These are phyloP conservation scores for Rubroboletus satanas DNA, from an alignment of 768 basidiomycete species.

Conservation along the genomic window DNA sequence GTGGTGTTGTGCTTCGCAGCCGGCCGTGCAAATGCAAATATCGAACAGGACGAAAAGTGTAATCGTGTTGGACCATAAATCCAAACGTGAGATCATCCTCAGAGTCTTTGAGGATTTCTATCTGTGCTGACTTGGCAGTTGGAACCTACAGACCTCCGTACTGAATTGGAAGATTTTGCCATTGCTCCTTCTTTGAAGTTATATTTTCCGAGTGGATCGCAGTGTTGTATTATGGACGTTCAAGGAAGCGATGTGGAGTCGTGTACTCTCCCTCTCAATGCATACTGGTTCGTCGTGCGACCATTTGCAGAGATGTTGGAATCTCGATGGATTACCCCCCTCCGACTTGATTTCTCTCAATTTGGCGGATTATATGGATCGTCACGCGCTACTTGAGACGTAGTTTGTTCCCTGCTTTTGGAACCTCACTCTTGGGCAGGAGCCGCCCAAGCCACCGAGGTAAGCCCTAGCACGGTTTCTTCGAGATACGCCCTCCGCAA, in stretches of 20 bases:
- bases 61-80: background rate
- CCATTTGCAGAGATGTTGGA: background rate
- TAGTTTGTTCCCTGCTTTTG: background rate
- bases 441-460: background rate
- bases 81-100: background rate
- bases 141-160: background rate
- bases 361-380: background rate
- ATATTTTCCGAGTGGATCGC: background rate
- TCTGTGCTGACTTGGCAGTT: background rate
- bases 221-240: background rate
- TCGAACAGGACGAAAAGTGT: background rate
- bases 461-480: background rate
- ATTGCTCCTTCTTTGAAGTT: background rate
- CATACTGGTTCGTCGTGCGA: background rate
- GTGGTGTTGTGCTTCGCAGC: conserved; percentile 34
- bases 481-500: background rate
- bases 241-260: too few species aligned
- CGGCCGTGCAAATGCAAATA: background rate
- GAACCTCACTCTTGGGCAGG: background rate
- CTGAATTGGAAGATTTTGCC: too few species aligned
- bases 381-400: background rate
- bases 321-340: background rate
- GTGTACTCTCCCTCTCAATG: background rate
- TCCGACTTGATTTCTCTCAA: background rate
- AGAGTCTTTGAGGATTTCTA: background rate